Evolutionary conservation across 805 yeast species (phyloP).

Genomic region (Clavispora santaluciae): DNA sequence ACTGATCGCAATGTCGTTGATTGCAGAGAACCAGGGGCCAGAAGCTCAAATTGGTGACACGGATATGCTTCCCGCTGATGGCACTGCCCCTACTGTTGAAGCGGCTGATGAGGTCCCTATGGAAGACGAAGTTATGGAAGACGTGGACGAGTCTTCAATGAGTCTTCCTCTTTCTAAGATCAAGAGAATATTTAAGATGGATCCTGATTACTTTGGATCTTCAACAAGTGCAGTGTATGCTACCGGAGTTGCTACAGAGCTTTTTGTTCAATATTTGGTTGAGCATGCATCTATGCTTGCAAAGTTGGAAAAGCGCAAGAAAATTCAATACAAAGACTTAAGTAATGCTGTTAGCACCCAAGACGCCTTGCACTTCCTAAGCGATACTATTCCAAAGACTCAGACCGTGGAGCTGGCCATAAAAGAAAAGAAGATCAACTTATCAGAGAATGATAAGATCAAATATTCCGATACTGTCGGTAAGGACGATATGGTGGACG

Average conservation of each 20-base stretch:
- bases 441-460: constrained; percentile 10
- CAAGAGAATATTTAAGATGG: constrained; percentile 68
- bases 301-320: constrained; percentile 60
- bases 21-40: not conserved
- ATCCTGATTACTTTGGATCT: constrained; percentile 65
- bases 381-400: constrained; percentile 64
- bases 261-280: constrained; percentile 63
- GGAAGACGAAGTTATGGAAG: constrained; percentile 9
- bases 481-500: constrained; percentile 4
- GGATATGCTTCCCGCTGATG: not conserved
- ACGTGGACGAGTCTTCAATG: constrained; percentile 10
- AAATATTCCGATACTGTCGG: constrained; percentile 5
- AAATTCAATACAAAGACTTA: constrained; percentile 66
- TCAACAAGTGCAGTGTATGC: constrained; percentile 71
- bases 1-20: not conserved
- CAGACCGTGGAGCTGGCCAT: constrained; percentile 47
- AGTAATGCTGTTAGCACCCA: constrained; percentile 55
- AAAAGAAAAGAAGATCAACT: constrained; percentile 34
- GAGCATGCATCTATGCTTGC: constrained; percentile 68
- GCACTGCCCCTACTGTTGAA: not conserved
- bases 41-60: not conserved
- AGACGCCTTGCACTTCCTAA: constrained; percentile 58
- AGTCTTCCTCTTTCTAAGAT: constrained; percentile 62
- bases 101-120: not conserved
- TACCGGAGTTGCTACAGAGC: constrained; percentile 72